Evolutionary conservation across 2,329 filamentous ascomycete species (phyloP).

Genomic region (Epichloe aotearoae): DNA sequence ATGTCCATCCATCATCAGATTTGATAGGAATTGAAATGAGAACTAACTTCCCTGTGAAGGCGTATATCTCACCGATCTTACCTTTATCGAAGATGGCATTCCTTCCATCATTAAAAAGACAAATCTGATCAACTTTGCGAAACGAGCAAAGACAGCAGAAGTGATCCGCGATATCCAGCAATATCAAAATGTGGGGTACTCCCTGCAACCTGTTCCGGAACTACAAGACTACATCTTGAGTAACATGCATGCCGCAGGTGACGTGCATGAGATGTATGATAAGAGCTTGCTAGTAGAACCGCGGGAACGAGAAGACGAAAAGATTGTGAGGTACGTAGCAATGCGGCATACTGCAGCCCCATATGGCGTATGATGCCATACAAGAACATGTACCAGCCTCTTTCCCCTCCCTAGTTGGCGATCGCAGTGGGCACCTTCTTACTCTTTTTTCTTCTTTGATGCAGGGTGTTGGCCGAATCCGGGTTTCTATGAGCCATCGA

Average conservation of each 20-base stretch:
- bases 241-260: slow-evolving; percentile 89
- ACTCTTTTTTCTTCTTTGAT: slow-evolving; percentile 7
- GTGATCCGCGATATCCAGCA: slow-evolving; percentile 98
- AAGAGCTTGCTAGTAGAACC: slow-evolving; percentile 89
- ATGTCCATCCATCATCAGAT: background rate
- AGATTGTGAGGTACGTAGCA: slow-evolving; percentile 82
- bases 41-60: slow-evolving; percentile 26
- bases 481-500: slow-evolving; percentile 37
- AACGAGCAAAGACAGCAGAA: slow-evolving; percentile 93
- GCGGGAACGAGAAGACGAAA: slow-evolving; percentile 93
- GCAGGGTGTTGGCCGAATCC: slow-evolving; percentile 46
- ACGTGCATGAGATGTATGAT: slow-evolving; percentile 99
- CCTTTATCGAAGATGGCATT: slow-evolving; percentile 97
- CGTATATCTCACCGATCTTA: slow-evolving; percentile 92
- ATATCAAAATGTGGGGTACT: slow-evolving; percentile 96
- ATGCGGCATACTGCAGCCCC: slow-evolving; percentile 12
- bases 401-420: background rate
- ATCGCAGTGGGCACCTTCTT: background rate
- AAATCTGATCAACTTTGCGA: slow-evolving; percentile 95
- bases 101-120: slow-evolving; percentile 93
- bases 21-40: background rate
- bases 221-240: slow-evolving; percentile 92
- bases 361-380: no score
- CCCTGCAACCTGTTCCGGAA: slow-evolving; percentile 77
- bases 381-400: background rate